Evolutionary conservation across 225 moss, liverwort and hornwort species (phyloP).

Genomic region (Anthoceros angustus): DNA sequence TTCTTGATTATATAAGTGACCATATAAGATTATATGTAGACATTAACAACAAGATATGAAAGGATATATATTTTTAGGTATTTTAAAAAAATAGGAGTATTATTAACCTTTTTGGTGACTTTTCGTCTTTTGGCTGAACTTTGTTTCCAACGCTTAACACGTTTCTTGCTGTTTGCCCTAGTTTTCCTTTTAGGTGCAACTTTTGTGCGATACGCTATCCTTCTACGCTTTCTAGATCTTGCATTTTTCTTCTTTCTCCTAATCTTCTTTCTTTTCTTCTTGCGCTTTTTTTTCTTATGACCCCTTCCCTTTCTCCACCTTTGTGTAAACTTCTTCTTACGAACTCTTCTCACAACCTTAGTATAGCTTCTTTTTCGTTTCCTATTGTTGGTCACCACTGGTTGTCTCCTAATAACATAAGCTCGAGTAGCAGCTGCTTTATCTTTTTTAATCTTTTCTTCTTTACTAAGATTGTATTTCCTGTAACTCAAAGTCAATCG

Average conservation of each 20-base stretch:
- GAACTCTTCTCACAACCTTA: background rate
- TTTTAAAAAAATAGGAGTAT: background rate
- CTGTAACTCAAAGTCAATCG: background rate
- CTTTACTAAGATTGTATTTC: background rate
- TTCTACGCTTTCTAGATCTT: background rate
- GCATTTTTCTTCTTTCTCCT: background rate
- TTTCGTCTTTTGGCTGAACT: background rate
- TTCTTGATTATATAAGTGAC: background rate
- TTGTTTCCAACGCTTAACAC: background rate
- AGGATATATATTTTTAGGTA: background rate
- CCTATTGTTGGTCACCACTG: background rate
- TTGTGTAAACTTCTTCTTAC: background rate
- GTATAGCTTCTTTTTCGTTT: background rate
- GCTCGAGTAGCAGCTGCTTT: background rate
- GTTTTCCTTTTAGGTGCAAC: background rate
- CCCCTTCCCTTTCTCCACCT: background rate
- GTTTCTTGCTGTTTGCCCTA: background rate
- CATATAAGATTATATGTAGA: background rate
- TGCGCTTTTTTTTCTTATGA: background rate
- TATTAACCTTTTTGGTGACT: constrained; percentile 2
- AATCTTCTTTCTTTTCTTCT: background rate
- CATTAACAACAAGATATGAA: background rate
- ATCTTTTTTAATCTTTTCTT: background rate
- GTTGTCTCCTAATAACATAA: background rate
- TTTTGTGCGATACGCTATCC: background rate